Percentiles rank a stretch among this genome's conserved stretches.
These are phyloP conservation scores for Metschnikowia santaceciliae DNA, from an alignment of 805 yeast species.

Conservation along the genomic window DNA sequence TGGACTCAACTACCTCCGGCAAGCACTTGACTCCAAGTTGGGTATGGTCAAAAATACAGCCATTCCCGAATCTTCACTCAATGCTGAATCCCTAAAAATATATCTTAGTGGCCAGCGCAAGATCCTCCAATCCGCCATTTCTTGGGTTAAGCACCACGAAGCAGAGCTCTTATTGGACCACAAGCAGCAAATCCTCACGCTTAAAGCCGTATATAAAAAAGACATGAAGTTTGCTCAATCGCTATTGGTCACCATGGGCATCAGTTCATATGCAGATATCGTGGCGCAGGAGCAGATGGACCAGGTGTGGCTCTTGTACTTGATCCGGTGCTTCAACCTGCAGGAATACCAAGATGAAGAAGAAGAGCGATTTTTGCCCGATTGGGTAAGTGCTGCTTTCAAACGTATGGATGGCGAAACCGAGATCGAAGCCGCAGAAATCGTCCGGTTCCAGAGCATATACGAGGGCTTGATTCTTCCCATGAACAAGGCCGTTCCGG, in stretches of 20 bases:
- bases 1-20: slow-evolving; percentile 52
- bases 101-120: slow-evolving; percentile 50
- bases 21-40: slow-evolving; percentile 51
- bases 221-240: slow-evolving; percentile 55
- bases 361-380: slow-evolving; percentile 36
- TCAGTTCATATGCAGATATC: slow-evolving; percentile 50
- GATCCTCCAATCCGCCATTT: slow-evolving; percentile 43
- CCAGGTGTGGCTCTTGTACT: slow-evolving; percentile 58
- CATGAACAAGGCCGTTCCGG: slow-evolving; percentile 48
- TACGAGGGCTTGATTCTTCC: slow-evolving; percentile 53
- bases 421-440: slow-evolving; percentile 48
- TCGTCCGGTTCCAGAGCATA: slow-evolving; percentile 48
- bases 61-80: slow-evolving; percentile 5
- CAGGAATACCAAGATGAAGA: slow-evolving; percentile 23
- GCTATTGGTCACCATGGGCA: slow-evolving; percentile 53
- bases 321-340: slow-evolving; percentile 55
- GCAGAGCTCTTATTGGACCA: slow-evolving; percentile 39
- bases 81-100: slow-evolving; percentile 29
- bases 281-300: slow-evolving; percentile 47
- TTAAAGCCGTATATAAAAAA: slow-evolving; percentile 53
- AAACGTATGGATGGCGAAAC: slow-evolving; percentile 32
- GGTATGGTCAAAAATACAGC: slow-evolving; percentile 29
- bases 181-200: slow-evolving; percentile 46
- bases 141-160: slow-evolving; percentile 44
- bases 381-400: slow-evolving; percentile 46